Evolutionary conservation across 2,329 filamentous ascomycete genomes (phyloP).

Genomic region (Fusarium temperatum): DNA sequence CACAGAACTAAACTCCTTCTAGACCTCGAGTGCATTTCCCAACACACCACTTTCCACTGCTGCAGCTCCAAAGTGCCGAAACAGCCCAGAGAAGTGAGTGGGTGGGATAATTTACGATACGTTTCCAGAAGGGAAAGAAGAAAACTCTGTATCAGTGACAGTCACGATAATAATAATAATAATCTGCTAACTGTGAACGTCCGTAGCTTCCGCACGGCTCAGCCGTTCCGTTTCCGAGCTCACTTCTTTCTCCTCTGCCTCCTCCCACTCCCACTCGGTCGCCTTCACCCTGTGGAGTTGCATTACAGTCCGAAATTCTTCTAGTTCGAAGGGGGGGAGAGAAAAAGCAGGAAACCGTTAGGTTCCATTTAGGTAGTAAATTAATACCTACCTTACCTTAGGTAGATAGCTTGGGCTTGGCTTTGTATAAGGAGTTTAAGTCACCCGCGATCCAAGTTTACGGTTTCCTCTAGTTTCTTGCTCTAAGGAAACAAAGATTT

Average conservation of each 20-base stretch:
- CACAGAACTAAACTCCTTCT: background rate
- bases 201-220: background rate
- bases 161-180: background rate
- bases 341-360: background rate
- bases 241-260: background rate
- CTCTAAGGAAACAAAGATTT: background rate
- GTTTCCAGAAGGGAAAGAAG: background rate
- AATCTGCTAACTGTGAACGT: background rate
- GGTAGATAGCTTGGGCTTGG: background rate
- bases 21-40: background rate
- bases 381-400: background rate
- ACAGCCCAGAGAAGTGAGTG: background rate
- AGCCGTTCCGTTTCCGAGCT: background rate
- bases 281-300: background rate
- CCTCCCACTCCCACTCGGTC: background rate
- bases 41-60: background rate
- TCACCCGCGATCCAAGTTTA: background rate
- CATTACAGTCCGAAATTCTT: background rate
- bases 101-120: constrained; percentile 10
- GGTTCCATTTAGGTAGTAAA: background rate
- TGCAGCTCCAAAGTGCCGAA: background rate
- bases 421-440: constrained; percentile 24
- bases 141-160: background rate
- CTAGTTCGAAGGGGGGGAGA: background rate
- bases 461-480: background rate